Percentiles rank a stretch among this genome's conserved stretches.
Evolutionary conservation across 441 rosid species (phyloP).

Genomic region (Jatropha podagrica): DNA sequence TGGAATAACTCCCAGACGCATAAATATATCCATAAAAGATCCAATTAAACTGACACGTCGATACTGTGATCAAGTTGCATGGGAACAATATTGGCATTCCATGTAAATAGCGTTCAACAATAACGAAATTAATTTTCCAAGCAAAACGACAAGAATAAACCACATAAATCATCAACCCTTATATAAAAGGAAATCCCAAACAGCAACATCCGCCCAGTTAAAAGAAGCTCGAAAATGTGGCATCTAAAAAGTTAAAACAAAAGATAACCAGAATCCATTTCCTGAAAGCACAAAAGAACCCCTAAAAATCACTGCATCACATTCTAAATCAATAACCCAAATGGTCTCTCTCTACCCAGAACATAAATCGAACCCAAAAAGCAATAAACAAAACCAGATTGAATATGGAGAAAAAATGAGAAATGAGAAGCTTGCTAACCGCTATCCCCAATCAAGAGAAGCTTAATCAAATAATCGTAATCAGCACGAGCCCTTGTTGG

Average conservation of each 20-base stretch:
- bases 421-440: constrained; percentile 17
- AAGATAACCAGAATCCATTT: background rate
- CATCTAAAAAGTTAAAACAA: background rate
- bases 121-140: background rate
- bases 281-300: background rate
- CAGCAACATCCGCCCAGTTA: background rate
- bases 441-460: constrained; percentile 39
- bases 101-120: background rate
- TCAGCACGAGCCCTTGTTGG: constrained; percentile 39
- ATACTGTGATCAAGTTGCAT: background rate
- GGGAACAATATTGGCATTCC: background rate
- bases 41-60: background rate
- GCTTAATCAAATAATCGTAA: constrained; percentile 40
- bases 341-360: background rate
- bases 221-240: background rate
- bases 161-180: background rate
- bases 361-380: too few species aligned
- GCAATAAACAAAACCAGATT: background rate
- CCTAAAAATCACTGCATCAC: constrained; percentile 8
- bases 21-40: background rate
- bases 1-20: too few species aligned
- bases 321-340: constrained; percentile 9
- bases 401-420: background rate
- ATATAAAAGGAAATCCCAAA: background rate
- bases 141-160: background rate